Percentiles rank a stretch among this genome's conserved stretches.
Conservation (phyloP, 164 flowering plant species). For the Berberis thunbergii region DNA sequence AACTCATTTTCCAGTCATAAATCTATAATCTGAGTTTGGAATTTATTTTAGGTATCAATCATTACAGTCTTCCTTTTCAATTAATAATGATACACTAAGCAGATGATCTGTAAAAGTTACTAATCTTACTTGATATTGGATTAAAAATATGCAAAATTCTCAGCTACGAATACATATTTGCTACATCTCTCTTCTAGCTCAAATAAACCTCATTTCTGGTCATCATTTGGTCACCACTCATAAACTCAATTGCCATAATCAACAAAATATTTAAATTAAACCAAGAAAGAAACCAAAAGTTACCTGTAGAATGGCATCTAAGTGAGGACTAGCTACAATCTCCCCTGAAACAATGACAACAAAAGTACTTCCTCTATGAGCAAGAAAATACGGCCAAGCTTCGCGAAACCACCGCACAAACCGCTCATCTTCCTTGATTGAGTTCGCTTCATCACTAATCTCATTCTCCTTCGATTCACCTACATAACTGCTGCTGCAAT, state of each 20-base stretch:
- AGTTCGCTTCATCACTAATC: conserved; percentile 2
- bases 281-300: neutral
- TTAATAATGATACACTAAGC: too few species aligned
- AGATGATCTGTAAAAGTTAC: too few species aligned
- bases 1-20: too few species aligned
- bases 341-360: conserved; percentile 56
- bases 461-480: neutral
- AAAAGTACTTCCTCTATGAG: conserved; percentile 57
- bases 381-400: conserved; percentile 49
- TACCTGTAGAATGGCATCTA: conserved; percentile 59
- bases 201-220: too few species aligned
- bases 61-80: too few species aligned
- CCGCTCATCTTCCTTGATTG: conserved; percentile 8
- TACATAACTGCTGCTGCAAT: neutral
- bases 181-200: too few species aligned
- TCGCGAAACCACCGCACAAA: conserved; percentile 36
- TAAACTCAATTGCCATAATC: neutral
- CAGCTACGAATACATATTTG: too few species aligned
- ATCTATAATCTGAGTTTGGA: too few species aligned
- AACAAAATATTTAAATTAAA: neutral
- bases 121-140: too few species aligned
- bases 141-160: too few species aligned
- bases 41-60: too few species aligned
- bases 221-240: neutral
- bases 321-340: conserved; percentile 27